phyloP scores from a whole-genome alignment of 164 flowering plant species.

The Piper betle region DNA sequence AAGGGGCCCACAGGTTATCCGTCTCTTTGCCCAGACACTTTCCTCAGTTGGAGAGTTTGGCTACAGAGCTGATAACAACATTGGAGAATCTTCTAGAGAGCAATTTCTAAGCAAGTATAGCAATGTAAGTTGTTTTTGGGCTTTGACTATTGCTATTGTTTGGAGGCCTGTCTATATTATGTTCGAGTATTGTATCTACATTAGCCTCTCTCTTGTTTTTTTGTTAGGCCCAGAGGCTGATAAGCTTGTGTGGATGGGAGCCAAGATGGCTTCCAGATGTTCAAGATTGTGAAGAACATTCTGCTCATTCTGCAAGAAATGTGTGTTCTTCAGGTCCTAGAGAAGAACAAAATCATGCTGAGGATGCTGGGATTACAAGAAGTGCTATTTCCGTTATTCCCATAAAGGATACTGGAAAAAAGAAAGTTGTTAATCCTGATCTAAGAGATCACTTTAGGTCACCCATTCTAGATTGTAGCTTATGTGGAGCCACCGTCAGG shows the following conservation, averaged over 20 bases:
- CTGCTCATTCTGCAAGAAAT: conserved; percentile 90
- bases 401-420: conserved; percentile 48
- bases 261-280: conserved; percentile 88
- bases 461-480: conserved; percentile 86
- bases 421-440: conserved; percentile 32
- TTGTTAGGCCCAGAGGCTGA: conserved; percentile 79
- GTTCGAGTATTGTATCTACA: conserved; percentile 4
- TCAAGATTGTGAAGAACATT: conserved; percentile 93
- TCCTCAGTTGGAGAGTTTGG: conserved; percentile 33
- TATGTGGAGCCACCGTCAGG: conserved; percentile 93
- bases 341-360: conserved; percentile 23
- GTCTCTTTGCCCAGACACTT: conserved; percentile 47
- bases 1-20: conserved; percentile 58
- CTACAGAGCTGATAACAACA: conserved; percentile 38
- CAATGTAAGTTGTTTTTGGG: conserved; percentile 35
- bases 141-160: not conserved
- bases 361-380: conserved; percentile 48
- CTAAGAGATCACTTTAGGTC: conserved; percentile 60
- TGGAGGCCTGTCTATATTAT: not conserved
- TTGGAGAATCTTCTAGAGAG: conserved; percentile 50
- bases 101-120: conserved; percentile 33
- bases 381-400: conserved; percentile 43
- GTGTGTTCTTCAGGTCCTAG: conserved; percentile 64
- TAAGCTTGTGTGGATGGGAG: conserved; percentile 99
- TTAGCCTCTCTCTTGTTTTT: not conserved